Percentiles rank a stretch among this genome's conserved stretches.
phyloP scores from a whole-genome alignment of 2,329 filamentous ascomycete species.

The Cytospora paraplurivora region DNA sequence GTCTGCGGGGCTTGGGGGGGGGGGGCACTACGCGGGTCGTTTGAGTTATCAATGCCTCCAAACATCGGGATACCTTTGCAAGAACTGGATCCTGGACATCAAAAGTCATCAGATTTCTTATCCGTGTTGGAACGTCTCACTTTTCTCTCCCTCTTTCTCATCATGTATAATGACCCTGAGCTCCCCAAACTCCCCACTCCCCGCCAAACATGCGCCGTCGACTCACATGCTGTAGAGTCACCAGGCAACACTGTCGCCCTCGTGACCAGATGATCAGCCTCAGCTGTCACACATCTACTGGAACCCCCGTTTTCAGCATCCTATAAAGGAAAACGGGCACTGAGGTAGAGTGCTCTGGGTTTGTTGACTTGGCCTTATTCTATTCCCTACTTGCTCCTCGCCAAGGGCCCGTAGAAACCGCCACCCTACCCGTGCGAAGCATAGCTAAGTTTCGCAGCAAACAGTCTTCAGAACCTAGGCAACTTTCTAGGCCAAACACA shows the following conservation, averaged over 20 bases:
- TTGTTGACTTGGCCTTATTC: not conserved
- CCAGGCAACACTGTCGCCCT: constrained; percentile 1
- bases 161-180: not conserved
- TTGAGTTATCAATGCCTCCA: too few species aligned
- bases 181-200: too few species aligned
- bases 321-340: not conserved
- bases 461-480: not conserved
- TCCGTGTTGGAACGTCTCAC: not conserved
- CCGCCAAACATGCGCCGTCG: not conserved
- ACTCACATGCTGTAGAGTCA: constrained; percentile 19
- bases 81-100: too few species aligned
- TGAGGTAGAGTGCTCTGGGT: not conserved
- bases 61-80: too few species aligned
- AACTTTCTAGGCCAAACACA: not conserved
- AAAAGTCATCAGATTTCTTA: too few species aligned
- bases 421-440: too few species aligned
- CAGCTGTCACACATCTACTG: constrained; percentile 15
- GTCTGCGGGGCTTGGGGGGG: too few species aligned
- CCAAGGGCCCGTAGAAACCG: not conserved
- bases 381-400: not conserved
- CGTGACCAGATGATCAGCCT: constrained; percentile 12
- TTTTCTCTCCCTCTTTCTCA: not conserved
- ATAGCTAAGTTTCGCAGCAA: not conserved
- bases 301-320: not conserved
- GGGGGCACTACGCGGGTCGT: too few species aligned